Evolutionary conservation across 176 grass and related monocot genomes (phyloP), one percentile per base, ranked within the genome.

Genomic region (Ampelocalamus luodianensis): DNA sequence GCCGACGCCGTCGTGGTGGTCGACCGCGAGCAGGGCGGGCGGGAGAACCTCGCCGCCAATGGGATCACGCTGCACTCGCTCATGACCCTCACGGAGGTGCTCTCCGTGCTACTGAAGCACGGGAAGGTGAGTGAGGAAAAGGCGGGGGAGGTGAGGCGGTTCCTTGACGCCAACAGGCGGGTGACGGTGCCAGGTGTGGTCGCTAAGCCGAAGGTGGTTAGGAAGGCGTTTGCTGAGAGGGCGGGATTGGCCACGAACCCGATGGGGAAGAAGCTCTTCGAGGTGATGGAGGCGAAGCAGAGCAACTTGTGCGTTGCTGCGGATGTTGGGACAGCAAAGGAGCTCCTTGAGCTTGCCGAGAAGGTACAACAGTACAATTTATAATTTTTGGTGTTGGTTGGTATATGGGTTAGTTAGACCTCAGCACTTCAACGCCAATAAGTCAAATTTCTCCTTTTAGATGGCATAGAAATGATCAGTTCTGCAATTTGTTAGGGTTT

Each of bases 211-310:
- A 82, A 23, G 36, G 39, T 45, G 24, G 58, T 65, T 64, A 79
- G 87, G 69, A 13, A 68, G 87, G 6, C 82, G 1, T 88, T 92
- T 24, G 65, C 88, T 1, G 88, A 88, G 88, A 95, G 93, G 79
- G 90, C 85, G 13, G 42, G 29, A 27, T 50, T 86, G 85, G 71
- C 82, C 17, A 86, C 85, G 48, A 95, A 95, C 46, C 93, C 90
- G 29, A 76, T 83, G 70, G 93, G 93, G 27, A 92, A 73, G 87
- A 92, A 65, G 88, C 63, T 95, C 22, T 92, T 95, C 27, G 85
- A 90, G 84, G 79, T 95, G 11, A 92, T 95, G 93, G 93, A 92
- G 69, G 74, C 68, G 1, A 95, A 95, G 79, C 90, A 92, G 70
- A 95, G 85, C 74, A 92, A 92, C 45, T 71, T 95, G 8, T 92